Evolutionary conservation across 2,329 filamentous ascomycete genomes (phyloP).

Genomic region (Niveomyces coronatus): DNA sequence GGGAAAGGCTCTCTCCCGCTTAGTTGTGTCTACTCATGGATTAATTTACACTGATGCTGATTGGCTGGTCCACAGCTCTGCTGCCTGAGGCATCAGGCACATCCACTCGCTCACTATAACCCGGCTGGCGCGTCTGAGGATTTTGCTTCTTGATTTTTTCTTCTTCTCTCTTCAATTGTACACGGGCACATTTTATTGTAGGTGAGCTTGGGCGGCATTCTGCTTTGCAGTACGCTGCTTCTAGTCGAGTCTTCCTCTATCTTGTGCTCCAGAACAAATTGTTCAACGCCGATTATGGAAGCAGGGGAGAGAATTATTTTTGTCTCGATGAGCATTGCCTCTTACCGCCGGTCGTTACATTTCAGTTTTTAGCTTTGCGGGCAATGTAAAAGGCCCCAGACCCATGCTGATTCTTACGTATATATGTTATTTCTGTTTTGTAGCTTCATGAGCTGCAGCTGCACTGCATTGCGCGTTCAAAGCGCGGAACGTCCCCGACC

Average conservation of each 20-base stretch:
- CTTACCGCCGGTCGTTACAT: conserved; percentile 70
- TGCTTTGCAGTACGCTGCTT: conserved; percentile 30
- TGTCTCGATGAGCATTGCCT: conserved; percentile 52
- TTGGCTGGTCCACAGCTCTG: conserved; percentile 23
- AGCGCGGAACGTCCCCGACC: conserved; percentile 73
- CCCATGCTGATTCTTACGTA: too few relatives aligned
- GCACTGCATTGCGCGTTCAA: conserved; percentile 77
- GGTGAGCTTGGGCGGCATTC: conserved; percentile 48
- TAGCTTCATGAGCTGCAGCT: conserved; percentile 74
- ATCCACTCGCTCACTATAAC: conserved; percentile 12
- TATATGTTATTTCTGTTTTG: neutral
- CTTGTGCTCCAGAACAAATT: conserved; percentile 54
- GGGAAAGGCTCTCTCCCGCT: conserved; percentile 27
- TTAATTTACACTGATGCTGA: conserved; percentile 35
- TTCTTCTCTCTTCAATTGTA: conserved; percentile 47
- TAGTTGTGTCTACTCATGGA: conserved; percentile 23
- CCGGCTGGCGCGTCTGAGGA: conserved; percentile 6
- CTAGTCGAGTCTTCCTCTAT: conserved; percentile 62
- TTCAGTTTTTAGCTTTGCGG: too few relatives aligned
- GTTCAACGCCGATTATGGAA: conserved; percentile 59
- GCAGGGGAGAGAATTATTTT: conserved; percentile 51
- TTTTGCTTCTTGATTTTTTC: conserved; percentile 22
- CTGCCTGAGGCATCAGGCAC: conserved; percentile 28
- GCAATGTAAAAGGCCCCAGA: too few relatives aligned
- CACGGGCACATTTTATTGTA: conserved; percentile 62